Evolutionary conservation across 192 early-diverging fungal species (phyloP).

Genomic region (Coemansia sp.): DNA sequence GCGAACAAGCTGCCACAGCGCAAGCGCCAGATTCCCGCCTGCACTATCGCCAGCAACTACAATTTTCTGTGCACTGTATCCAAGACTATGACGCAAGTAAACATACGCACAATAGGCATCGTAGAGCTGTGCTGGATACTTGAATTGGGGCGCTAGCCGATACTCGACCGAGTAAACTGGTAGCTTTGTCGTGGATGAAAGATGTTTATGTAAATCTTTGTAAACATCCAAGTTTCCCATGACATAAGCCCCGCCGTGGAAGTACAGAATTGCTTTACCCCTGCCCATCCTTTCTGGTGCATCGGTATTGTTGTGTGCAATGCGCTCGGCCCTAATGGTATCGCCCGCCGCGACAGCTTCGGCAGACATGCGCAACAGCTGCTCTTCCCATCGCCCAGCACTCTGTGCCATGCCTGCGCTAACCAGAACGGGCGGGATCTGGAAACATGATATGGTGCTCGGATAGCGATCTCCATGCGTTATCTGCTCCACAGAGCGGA

Average conservation of each 20-base stretch:
- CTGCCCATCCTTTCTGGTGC: background rate
- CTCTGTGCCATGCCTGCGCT: background rate
- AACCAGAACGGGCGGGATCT: background rate
- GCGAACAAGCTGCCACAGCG: conserved; percentile 32
- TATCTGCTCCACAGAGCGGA: background rate
- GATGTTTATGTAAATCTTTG: conserved; percentile 34
- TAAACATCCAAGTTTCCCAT: conserved; percentile 39
- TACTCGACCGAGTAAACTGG: conserved; percentile 66
- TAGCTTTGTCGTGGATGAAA: conserved; percentile 54
- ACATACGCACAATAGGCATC: conserved; percentile 81
- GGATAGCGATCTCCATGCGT: background rate
- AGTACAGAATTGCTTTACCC: conserved; percentile 56
- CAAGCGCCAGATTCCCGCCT: conserved; percentile 47
- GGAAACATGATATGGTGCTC: background rate
- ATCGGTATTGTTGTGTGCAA: background rate
- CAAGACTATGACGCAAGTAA: conserved; percentile 52
- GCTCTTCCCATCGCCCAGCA: background rate
- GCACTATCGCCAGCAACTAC: conserved; percentile 53
- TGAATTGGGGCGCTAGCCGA: conserved; percentile 75
- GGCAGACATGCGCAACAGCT: background rate
- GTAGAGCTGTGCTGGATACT: conserved; percentile 80
- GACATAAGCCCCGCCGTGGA: conserved; percentile 78
- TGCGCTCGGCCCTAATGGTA: conserved; percentile 20
- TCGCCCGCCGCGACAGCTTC: background rate
- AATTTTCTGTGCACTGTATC: conserved; percentile 16